Base-by-base conservation (phyloP, 140 eudicot species). In the Bidens hawaiensis region DNA sequence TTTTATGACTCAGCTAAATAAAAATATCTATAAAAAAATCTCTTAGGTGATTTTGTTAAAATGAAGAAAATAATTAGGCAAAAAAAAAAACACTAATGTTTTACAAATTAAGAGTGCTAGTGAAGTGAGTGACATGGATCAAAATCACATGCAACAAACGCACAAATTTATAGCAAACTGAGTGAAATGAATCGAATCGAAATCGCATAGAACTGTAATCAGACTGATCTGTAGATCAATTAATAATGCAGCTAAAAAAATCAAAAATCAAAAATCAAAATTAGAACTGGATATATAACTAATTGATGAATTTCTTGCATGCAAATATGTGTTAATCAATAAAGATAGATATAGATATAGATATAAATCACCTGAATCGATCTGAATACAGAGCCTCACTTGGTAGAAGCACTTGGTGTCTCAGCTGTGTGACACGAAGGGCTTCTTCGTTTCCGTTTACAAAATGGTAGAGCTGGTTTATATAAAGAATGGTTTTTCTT, bases 211-310 rank as follows among this genome's bases (percentile, higher is more conserved):
- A 23, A 13, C 6, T 0, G 41, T 21, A 54, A 53, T 53, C 53
- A 13, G n/a, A 53, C 12, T 53, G 77, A 64, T 64, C 61, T 53
- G 5, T 63, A 18, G 24, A 72, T 72, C 38, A 54, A 27, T 31
- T 66, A n/a, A 53, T 46, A 72, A 72, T 64, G 77, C 72, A 72
- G 41, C 42, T 63, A 30, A 51, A 21, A 42, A 31, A 59, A 69
- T 17, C 18, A 16, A 43, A 23, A 45, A 27, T 21, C 9, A 5
- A 25, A 42, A 33, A 64, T 12, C 21, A 21, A 62, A 25, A 51
- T 0, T 2, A 60, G 48, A 31, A 22, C 18, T 16, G 51, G 45
- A 34, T 47, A n/a, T n/a, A n/a, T n/a, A n/a, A n/a, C n/a, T n/a
- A 60, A 36, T 25, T 38, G 13, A 30, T 26, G 68, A 48, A 9